These are phyloP conservation scores for Claviceps arundinis DNA, from an alignment of 2,329 filamentous ascomycete species.

Conservation along the genomic window DNA sequence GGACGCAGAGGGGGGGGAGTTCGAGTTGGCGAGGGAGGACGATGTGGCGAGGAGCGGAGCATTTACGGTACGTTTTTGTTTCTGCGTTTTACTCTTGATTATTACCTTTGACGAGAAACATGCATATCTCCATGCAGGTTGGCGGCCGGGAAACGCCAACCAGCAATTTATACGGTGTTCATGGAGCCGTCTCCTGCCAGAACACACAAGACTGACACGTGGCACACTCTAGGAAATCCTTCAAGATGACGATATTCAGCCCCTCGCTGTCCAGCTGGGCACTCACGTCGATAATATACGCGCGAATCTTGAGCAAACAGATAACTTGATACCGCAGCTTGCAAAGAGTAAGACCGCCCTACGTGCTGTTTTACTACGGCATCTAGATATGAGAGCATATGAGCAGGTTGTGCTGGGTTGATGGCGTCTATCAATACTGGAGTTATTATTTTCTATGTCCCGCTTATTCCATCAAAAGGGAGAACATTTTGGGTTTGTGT, in stretches of 20 bases:
- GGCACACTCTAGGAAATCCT: background rate
- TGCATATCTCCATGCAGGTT: too few relatives aligned
- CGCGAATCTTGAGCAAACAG: slow-evolving; percentile 39
- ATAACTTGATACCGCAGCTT: slow-evolving; percentile 37
- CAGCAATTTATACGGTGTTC: too few relatives aligned
- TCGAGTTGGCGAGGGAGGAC: slow-evolving; percentile 4
- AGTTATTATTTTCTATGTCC: too few relatives aligned
- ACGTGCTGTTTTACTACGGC: slow-evolving; percentile 31
- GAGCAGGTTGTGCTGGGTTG: slow-evolving; percentile 34
- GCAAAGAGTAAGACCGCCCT: slow-evolving; percentile 33
- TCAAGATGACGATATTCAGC: slow-evolving; percentile 28
- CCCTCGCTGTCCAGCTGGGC: slow-evolving; percentile 33
- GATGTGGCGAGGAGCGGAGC: slow-evolving; percentile 1
- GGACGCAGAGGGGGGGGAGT: background rate
- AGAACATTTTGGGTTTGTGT: too few relatives aligned
- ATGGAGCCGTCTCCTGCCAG: too few relatives aligned
- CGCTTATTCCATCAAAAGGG: too few relatives aligned
- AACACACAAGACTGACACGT: too few relatives aligned
- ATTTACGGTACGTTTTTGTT: slow-evolving; percentile 8
- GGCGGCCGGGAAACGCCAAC: too few relatives aligned
- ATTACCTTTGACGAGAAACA: too few relatives aligned
- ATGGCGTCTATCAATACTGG: background rate
- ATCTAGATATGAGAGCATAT: slow-evolving; percentile 31
- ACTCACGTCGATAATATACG: slow-evolving; percentile 44
- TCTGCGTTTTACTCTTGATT: too few relatives aligned